A percentile compares a stretch with the other conserved stretches of the same genome.
phyloP scores from a whole-genome alignment of 2,329 filamentous ascomycete species.

The Aureobasidium sp. region DNA sequence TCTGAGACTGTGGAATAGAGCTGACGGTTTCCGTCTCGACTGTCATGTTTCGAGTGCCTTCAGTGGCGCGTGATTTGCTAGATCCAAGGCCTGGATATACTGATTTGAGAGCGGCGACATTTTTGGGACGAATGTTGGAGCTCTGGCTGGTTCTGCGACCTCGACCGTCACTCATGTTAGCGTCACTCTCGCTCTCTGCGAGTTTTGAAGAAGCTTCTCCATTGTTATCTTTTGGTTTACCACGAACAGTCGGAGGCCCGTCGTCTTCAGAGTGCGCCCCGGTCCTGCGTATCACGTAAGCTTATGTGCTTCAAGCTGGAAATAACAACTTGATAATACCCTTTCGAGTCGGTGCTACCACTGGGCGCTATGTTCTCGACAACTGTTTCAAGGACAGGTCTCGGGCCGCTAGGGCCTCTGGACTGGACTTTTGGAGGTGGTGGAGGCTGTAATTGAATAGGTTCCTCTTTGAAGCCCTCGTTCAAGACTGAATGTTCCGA shows the following conservation, averaged over 20 bases:
- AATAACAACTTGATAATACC: not conserved
- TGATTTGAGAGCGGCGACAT: slow-evolving; percentile 50
- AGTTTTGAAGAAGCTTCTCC: slow-evolving; percentile 23
- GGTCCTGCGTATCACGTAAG: slow-evolving; percentile 6
- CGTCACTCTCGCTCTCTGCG: slow-evolving; percentile 58
- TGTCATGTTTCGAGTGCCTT: slow-evolving; percentile 87
- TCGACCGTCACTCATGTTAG: slow-evolving; percentile 44
- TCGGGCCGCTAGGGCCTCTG: slow-evolving; percentile 27
- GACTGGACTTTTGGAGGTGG: slow-evolving; percentile 34
- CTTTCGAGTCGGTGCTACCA: slow-evolving; percentile 3
- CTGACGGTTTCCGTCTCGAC: slow-evolving; percentile 95
- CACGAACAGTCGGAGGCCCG: slow-evolving; percentile 23
- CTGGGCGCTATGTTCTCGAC: slow-evolving; percentile 17
- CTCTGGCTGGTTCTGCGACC: slow-evolving; percentile 13
- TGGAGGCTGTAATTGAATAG: slow-evolving; percentile 25
- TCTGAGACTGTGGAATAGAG: slow-evolving; percentile 76
- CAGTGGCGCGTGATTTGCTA: slow-evolving; percentile 59
- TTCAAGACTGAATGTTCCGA: slow-evolving; percentile 25
- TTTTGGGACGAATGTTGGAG: slow-evolving; percentile 22
- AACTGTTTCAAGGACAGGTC: slow-evolving; percentile 57
- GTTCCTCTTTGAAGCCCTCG: slow-evolving; percentile 23
- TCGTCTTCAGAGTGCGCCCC: slow-evolving; percentile 27
- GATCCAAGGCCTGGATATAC: slow-evolving; percentile 60
- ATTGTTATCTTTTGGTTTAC: slow-evolving; percentile 45
- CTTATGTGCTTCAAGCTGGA: not conserved